These are phyloP conservation scores for Colletotrichum horii DNA, from an alignment of 2,329 filamentous ascomycete genomes.

Conservation along the genomic window DNA sequence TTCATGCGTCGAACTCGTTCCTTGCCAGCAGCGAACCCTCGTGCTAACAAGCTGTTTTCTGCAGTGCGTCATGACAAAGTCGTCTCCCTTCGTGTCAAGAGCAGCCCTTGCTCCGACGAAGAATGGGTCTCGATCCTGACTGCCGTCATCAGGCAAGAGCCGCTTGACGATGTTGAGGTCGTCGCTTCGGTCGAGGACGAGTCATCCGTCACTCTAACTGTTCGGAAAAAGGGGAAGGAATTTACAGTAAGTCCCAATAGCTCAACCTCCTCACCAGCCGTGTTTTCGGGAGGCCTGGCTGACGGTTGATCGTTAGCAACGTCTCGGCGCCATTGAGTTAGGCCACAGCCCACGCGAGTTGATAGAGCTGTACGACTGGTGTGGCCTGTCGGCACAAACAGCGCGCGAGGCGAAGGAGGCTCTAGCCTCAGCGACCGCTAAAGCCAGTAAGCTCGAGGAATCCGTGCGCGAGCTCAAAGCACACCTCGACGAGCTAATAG, in stretches of 20 bases:
- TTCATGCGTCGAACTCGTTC: slow-evolving; percentile 25
- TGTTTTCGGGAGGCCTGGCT: slow-evolving; percentile 9
- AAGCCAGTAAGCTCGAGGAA: slow-evolving; percentile 54
- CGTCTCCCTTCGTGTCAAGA: slow-evolving; percentile 56
- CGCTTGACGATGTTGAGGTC: slow-evolving; percentile 60
- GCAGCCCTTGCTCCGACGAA: slow-evolving; percentile 58
- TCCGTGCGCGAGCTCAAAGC: slow-evolving; percentile 62
- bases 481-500: slow-evolving; percentile 70
- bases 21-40: neutral
- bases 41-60: slow-evolving; percentile 13
- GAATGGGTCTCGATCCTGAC: slow-evolving; percentile 72
- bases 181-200: slow-evolving; percentile 63
- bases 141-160: slow-evolving; percentile 58
- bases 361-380: slow-evolving; percentile 75
- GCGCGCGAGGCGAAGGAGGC: slow-evolving; percentile 49
- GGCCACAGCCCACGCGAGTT: slow-evolving; percentile 59
- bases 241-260: slow-evolving; percentile 63
- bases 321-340: slow-evolving; percentile 69
- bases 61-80: slow-evolving; percentile 51
- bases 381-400: slow-evolving; percentile 59
- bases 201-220: slow-evolving; percentile 61
- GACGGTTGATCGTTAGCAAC: slow-evolving; percentile 56
- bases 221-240: slow-evolving; percentile 70
- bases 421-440: slow-evolving; percentile 45
- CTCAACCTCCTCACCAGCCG: slow-evolving; percentile 9